A percentile compares a stretch with the other conserved stretches of the same genome.
These are phyloP conservation scores for Xylaria nigripes DNA, from an alignment of 495 filamentous ascomycete species.

Conservation along the genomic window DNA sequence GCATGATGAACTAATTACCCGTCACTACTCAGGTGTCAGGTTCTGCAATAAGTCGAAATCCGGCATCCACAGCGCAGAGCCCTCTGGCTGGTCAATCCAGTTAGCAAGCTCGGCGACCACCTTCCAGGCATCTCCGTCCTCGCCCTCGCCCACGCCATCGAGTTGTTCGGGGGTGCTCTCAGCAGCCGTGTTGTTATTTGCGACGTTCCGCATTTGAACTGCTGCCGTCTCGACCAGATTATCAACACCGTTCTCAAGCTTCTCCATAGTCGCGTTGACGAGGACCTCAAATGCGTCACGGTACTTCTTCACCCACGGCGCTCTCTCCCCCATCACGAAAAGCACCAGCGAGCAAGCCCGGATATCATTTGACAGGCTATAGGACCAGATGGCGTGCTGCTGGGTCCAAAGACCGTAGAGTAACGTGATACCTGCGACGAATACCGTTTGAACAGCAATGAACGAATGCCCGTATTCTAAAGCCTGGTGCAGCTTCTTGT, in stretches of 20 bases:
- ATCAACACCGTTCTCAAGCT: conserved; percentile 22
- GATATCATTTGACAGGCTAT: conserved; percentile 46
- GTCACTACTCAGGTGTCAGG: conserved; percentile 1
- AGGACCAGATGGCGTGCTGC: conserved; percentile 42
- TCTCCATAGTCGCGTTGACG: conserved; percentile 49
- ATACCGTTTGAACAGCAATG: conserved; percentile 48
- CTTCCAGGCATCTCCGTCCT: conserved; percentile 14
- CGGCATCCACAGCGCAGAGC: conserved; percentile 11
- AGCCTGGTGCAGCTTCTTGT: conserved; percentile 46
- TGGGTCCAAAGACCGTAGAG: conserved; percentile 44
- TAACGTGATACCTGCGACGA: conserved; percentile 47
- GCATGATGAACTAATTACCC: too few species aligned
- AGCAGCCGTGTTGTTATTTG: conserved; percentile 3
- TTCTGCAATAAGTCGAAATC: conserved; percentile 13
- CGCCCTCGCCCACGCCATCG: not conserved
- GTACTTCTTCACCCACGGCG: conserved; percentile 46
- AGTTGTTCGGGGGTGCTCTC: conserved; percentile 4
- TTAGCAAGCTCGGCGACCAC: conserved; percentile 11
- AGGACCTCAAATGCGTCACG: conserved; percentile 47
- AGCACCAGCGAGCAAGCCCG: conserved; percentile 47
- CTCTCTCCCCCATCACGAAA: conserved; percentile 48
- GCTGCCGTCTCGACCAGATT: conserved; percentile 10
- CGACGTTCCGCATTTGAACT: conserved; percentile 3
- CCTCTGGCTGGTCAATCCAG: conserved; percentile 14
- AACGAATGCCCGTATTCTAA: conserved; percentile 46